Evolutionary conservation across 495 filamentous ascomycete species (phyloP).

Genomic region (Podospora fimiseda): DNA sequence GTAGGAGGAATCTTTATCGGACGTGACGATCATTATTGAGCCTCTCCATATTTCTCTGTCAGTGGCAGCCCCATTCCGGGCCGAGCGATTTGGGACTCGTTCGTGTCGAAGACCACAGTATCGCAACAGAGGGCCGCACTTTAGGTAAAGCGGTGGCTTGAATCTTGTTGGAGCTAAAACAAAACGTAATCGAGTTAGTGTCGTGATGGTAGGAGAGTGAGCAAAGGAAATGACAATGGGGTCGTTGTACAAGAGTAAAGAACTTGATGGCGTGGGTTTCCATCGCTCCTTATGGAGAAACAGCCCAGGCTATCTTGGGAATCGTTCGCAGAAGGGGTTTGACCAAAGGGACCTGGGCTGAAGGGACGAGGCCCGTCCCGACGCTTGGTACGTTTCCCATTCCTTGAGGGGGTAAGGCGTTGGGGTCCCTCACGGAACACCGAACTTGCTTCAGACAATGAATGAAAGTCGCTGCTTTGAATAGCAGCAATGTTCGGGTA

Average conservation of each 20-base stretch:
- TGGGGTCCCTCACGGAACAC: conserved; percentile 8
- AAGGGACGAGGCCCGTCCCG: conserved; percentile 18
- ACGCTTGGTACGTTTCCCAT: conserved; percentile 9
- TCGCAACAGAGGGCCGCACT: conserved; percentile 82
- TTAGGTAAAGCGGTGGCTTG: conserved; percentile 74
- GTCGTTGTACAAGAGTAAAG: conserved; percentile 14
- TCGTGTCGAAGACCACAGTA: conserved; percentile 76
- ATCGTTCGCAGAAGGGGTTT: conserved; percentile 7
- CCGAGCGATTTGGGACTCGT: conserved; percentile 24
- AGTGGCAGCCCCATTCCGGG: conserved; percentile 29
- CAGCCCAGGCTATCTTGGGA: conserved; percentile 16
- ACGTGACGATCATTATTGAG: conserved; percentile 87
- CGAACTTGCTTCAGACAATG: conserved; percentile 5
- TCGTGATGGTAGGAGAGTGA: neutral
- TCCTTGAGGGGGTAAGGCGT: conserved; percentile 7
- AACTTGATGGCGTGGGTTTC: conserved; percentile 6
- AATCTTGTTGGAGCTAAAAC: conserved; percentile 58
- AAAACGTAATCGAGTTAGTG: conserved; percentile 11
- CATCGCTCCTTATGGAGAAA: conserved; percentile 17
- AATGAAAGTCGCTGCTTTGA: conserved; percentile 10
- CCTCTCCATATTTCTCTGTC: conserved; percentile 85
- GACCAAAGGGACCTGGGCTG: conserved; percentile 13
- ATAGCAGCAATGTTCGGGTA: conserved; percentile 15
- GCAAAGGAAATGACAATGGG: conserved; percentile 6
- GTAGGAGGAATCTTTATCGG: conserved; percentile 73